Base-by-base conservation (phyloP, 2,329 filamentous ascomycete genomes). In the Verticillium nonalfalfae region DNA sequence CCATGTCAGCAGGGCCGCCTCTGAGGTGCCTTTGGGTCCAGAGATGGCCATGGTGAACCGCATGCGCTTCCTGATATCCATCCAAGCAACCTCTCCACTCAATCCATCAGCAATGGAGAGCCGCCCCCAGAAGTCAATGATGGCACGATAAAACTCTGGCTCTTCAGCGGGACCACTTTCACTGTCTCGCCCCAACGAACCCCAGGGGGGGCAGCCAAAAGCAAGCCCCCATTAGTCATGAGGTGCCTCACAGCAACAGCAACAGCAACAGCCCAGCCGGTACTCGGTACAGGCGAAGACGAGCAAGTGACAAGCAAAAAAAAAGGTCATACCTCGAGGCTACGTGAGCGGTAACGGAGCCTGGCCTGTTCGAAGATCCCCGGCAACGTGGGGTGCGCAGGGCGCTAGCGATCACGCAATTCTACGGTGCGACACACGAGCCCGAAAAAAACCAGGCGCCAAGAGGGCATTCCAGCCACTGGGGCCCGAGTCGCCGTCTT, bases 401-500 rank as follows among this genome's bases (percentile, higher is more conserved):
- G 15, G 34, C 58, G 58, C 58, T 59, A 59, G 39, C 45, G 58
- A 59, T 59, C 58, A 59, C 58, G 58, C 58, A 52, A 59, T 59
- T 33, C 18, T 59, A 59, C 58, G 58, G 58, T 10, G 15, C 18
- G 38, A 4, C 4, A 4, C 1, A 33, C 9, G 6, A 13, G 18
- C 38, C 38, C 5, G 40, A 50, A 31, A 31, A 34, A 18, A 26
- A 26, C 26, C n/a, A n/a, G 2, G 40, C 40, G 40, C 40, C 40
- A 50, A 50, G 40, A 50, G 21, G 40, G 40, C 40, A 21, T 50
- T 10, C 40, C 40, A n/a, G 40, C 9, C 40, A 11, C 40, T 50
- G 40, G n/a, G 40, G 21, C 26, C 26, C 26, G 7, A 21, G 40
- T 50, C 40, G 40, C 40, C 26, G 36, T 14, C 36, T 58, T 58